Conservation (phyloP, 2,329 filamentous ascomycete genomes). For the Ophiosphaerella herpotricha region DNA sequence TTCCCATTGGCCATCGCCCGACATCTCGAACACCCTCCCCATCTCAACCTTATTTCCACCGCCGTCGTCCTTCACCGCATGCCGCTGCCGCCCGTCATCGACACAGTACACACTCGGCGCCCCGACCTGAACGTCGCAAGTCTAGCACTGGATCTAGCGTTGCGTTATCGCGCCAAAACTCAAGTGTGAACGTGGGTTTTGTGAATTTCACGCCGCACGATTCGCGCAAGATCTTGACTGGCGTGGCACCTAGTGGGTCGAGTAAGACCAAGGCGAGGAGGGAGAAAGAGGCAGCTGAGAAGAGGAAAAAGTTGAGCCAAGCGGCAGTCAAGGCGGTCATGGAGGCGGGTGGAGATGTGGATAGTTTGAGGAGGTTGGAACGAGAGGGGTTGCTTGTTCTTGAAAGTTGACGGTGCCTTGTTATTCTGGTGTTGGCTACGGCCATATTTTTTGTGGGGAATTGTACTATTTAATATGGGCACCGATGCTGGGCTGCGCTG, state of each 20-base stretch:
- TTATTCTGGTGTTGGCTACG: neutral
- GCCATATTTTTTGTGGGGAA: neutral
- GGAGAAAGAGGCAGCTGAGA: slow-evolving; percentile 85
- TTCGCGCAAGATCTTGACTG: slow-evolving; percentile 76
- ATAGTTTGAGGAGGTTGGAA: slow-evolving; percentile 49
- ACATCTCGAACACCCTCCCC: slow-evolving; percentile 31
- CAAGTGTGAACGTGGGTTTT: slow-evolving; percentile 63
- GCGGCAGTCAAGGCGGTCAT: slow-evolving; percentile 70
- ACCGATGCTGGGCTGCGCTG: neutral
- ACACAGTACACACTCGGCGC: slow-evolving; percentile 3
- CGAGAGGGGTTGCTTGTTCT: slow-evolving; percentile 46
- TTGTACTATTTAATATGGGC: neutral
- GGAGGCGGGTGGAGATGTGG: slow-evolving; percentile 70
- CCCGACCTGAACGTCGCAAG: slow-evolving; percentile 20
- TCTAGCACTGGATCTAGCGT: slow-evolving; percentile 24
- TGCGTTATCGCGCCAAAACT: slow-evolving; percentile 49
- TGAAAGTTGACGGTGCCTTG: slow-evolving; percentile 17
- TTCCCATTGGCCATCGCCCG: slow-evolving; percentile 25
- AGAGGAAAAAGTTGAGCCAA: slow-evolving; percentile 69
- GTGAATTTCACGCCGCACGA: slow-evolving; percentile 90
- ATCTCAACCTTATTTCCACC: slow-evolving; percentile 33
- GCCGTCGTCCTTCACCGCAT: slow-evolving; percentile 24
- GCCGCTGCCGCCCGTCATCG: neutral
- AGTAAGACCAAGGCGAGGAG: slow-evolving; percentile 93
- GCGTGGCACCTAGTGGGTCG: slow-evolving; percentile 88